Conservation (phyloP, 768 basidiomycete species). For the Tricholoma sp. region DNA sequence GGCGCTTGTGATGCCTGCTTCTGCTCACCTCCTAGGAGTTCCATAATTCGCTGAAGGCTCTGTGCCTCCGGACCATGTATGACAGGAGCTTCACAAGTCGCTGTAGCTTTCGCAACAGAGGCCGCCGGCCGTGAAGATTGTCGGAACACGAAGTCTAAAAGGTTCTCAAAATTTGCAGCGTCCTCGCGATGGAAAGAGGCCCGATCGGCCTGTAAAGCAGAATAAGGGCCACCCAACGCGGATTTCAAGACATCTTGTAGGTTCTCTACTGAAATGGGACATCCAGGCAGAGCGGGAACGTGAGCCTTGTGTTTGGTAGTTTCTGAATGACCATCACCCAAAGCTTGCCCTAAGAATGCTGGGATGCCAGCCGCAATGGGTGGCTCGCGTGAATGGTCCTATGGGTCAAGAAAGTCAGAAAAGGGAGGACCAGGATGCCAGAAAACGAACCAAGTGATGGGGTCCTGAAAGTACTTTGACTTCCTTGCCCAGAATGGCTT, state of each 20-base stretch:
- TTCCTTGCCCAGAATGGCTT: background rate
- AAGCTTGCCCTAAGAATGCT: background rate
- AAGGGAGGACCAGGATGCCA: background rate
- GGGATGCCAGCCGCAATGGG: background rate
- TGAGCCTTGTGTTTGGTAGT: too few species aligned
- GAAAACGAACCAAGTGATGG: background rate
- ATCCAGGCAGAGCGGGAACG: background rate
- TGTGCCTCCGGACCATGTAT: background rate
- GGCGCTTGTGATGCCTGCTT: background rate
- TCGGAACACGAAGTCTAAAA: background rate
- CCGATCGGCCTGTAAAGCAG: background rate
- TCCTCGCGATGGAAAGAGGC: background rate
- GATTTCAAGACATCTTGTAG: background rate
- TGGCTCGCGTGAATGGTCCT: background rate
- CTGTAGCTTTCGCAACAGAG: background rate
- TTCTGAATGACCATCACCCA: background rate
- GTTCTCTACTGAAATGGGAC: background rate
- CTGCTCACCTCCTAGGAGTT: constrained; percentile 5
- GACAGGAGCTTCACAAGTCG: background rate
- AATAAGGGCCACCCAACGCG: background rate
- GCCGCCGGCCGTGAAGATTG: background rate
- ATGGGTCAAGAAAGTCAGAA: too few species aligned
- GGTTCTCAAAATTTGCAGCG: constrained; percentile 1
- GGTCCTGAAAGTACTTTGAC: background rate
- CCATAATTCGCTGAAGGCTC: constrained; percentile 9